Conservation (phyloP, 805 yeast species). For the Yarrowia osloensis region DNA sequence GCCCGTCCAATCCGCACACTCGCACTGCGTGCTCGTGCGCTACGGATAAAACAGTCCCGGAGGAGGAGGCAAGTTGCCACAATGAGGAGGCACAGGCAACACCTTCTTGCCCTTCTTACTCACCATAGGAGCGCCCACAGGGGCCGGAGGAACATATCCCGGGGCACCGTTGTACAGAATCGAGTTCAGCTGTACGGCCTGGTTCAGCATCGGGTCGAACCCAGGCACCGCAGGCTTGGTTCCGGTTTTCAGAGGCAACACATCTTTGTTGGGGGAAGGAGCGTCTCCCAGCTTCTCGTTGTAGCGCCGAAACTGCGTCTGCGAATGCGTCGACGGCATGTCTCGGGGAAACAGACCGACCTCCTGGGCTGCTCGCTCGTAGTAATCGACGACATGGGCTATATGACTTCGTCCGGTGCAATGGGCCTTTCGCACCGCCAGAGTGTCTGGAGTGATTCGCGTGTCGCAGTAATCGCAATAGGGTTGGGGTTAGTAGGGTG, state of each 20-base stretch:
- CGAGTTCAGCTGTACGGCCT: background rate
- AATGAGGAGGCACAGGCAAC: constrained; percentile 20
- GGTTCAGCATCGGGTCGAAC: background rate
- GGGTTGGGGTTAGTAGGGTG: constrained; percentile 35
- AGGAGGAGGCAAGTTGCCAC: constrained; percentile 6
- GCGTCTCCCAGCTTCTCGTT: background rate
- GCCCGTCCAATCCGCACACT: too few species aligned
- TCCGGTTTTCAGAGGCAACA: constrained; percentile 31
- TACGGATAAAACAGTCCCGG: background rate
- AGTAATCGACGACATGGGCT: constrained; percentile 70
- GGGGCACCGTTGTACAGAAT: constrained; percentile 12
- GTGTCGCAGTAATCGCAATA: constrained; percentile 78
- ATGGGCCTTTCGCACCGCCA: constrained; percentile 81
- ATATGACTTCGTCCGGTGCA: constrained; percentile 75
- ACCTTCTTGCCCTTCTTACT: constrained; percentile 12
- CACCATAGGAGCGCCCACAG: background rate
- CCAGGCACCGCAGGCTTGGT: constrained; percentile 34
- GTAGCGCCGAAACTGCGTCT: background rate
- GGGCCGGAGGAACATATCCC: background rate
- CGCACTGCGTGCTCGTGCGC: background rate
- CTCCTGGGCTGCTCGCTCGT: constrained; percentile 49
- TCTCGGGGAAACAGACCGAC: constrained; percentile 32
- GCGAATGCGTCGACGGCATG: constrained; percentile 19
- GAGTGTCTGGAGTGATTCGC: constrained; percentile 81
- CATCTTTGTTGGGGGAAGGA: constrained; percentile 25